Evolutionary conservation across 306 rosid genomes (phyloP).

Genomic region (Inga laurina): DNA sequence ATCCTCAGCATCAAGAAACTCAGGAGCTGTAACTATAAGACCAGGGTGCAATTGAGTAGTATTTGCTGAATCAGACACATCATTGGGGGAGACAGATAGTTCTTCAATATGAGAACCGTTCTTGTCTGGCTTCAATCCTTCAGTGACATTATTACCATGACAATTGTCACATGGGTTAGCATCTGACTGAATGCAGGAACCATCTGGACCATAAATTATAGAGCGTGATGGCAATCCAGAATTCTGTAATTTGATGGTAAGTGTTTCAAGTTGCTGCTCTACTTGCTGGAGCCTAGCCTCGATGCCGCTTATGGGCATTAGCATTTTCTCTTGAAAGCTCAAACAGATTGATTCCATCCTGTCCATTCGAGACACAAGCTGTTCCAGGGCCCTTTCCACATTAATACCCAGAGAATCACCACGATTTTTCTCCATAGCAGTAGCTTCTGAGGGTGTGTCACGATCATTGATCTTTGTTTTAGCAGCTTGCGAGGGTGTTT

Average conservation of each 20-base stretch:
- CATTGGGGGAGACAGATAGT: slow-evolving; percentile 32
- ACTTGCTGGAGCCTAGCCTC: slow-evolving; percentile 84
- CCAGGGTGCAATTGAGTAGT: slow-evolving; percentile 55
- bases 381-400: slow-evolving; percentile 56
- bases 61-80: slow-evolving; percentile 40
- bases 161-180: slow-evolving; percentile 47
- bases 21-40: slow-evolving; percentile 83
- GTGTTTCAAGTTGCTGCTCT: slow-evolving; percentile 80
- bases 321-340: slow-evolving; percentile 86
- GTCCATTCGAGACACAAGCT: slow-evolving; percentile 70
- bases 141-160: slow-evolving; percentile 36
- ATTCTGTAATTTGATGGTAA: slow-evolving; percentile 48
- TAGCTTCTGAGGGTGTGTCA: slow-evolving; percentile 36
- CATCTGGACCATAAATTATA: slow-evolving; percentile 64
- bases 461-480: slow-evolving; percentile 36
- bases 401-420: slow-evolving; percentile 29
- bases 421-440: slow-evolving; percentile 36
- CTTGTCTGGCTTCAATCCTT: slow-evolving; percentile 44
- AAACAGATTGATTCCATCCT: slow-evolving; percentile 68
- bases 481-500: slow-evolving; percentile 10
- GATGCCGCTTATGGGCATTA: slow-evolving; percentile 70
- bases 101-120: slow-evolving; percentile 42
- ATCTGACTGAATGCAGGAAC: slow-evolving; percentile 56
- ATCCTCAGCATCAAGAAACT: slow-evolving; percentile 66
- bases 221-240: slow-evolving; percentile 46